A percentile compares a stretch with the other conserved stretches of the same genome.
phyloP scores from a whole-genome alignment of 331 rosid species.

The Rhamnella rubrinervis region DNA sequence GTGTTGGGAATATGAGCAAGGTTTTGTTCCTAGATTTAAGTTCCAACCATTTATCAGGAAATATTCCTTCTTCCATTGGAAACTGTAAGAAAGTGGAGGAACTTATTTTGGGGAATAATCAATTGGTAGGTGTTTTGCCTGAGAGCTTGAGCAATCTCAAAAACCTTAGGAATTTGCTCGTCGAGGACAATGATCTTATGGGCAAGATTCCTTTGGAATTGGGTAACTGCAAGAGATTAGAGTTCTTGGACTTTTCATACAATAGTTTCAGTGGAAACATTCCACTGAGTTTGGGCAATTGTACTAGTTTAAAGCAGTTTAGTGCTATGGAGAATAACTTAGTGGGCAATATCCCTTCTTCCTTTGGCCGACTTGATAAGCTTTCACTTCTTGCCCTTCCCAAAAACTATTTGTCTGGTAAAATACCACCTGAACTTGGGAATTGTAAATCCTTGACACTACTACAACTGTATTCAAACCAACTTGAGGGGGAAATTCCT shows the following conservation, averaged over 20 bases:
- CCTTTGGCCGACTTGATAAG: constrained; percentile 49
- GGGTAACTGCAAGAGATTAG: constrained; percentile 42
- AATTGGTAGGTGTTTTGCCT: constrained; percentile 55
- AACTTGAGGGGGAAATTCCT: constrained; percentile 72
- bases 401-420: constrained; percentile 53
- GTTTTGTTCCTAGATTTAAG: constrained; percentile 32
- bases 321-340: constrained; percentile 38
- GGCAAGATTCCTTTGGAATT: constrained; percentile 61
- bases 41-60: constrained; percentile 43
- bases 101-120: constrained; percentile 36
- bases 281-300: constrained; percentile 72
- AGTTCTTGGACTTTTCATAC: constrained; percentile 49
- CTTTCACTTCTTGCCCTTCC: constrained; percentile 47
- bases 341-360: constrained; percentile 61
- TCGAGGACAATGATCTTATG: constrained; percentile 37
- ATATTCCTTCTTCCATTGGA: constrained; percentile 63
- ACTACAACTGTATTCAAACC: constrained; percentile 52
- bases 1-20: constrained; percentile 47
- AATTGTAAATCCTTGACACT: constrained; percentile 52
- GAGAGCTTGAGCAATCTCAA: constrained; percentile 43
- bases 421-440: constrained; percentile 70
- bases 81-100: constrained; percentile 49
- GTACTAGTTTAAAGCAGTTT: constrained; percentile 40
- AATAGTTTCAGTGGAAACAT: constrained; percentile 57
- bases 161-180: constrained; percentile 32